Percentiles rank a stretch among this genome's conserved stretches.
These are phyloP conservation scores for Coleophoma crateriformis DNA, from an alignment of 2,329 filamentous ascomycete genomes.

Conservation along the genomic window DNA sequence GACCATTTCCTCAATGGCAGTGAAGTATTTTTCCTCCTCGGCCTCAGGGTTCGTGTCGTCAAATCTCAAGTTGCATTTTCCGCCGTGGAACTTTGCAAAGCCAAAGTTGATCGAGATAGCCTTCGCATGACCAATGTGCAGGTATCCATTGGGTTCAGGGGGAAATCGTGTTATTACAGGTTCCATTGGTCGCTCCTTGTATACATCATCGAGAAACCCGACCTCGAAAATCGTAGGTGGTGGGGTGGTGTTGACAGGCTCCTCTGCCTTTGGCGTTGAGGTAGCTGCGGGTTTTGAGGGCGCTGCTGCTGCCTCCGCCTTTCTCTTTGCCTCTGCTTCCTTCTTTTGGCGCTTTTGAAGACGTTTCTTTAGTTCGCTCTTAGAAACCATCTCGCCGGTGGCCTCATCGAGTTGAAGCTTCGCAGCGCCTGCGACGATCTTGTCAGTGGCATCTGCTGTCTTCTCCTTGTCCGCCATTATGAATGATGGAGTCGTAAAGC, in stretches of 20 bases:
- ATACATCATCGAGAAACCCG: constrained; percentile 70
- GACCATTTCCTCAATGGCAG: constrained; percentile 83
- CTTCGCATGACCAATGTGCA: constrained; percentile 92
- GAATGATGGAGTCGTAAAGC: not conserved
- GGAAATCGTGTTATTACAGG: constrained; percentile 69
- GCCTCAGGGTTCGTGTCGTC: constrained; percentile 95
- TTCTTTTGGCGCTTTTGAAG: constrained; percentile 53
- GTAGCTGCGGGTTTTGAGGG: constrained; percentile 21
- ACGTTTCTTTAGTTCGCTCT: constrained; percentile 58
- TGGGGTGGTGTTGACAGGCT: constrained; percentile 23
- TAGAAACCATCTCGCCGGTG: constrained; percentile 62
- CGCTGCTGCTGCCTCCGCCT: constrained; percentile 35
- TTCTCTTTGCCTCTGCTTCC: constrained; percentile 45
- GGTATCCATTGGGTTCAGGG: constrained; percentile 86
- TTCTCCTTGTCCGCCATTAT: no score
- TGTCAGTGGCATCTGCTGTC: constrained; percentile 28
- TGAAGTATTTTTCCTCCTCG: constrained; percentile 86
- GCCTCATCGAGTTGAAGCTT: constrained; percentile 58
- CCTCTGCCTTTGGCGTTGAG: constrained; percentile 16
- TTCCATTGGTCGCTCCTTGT: constrained; percentile 58
- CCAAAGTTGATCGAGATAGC: constrained; percentile 96
- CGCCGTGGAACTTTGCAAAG: constrained; percentile 80
- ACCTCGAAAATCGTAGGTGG: constrained; percentile 64
- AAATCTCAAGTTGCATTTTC: constrained; percentile 68
- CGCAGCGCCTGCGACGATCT: constrained; percentile 36